phyloP scores from a whole-genome alignment of 768 basidiomycete genomes.

The Mycena maculata region DNA sequence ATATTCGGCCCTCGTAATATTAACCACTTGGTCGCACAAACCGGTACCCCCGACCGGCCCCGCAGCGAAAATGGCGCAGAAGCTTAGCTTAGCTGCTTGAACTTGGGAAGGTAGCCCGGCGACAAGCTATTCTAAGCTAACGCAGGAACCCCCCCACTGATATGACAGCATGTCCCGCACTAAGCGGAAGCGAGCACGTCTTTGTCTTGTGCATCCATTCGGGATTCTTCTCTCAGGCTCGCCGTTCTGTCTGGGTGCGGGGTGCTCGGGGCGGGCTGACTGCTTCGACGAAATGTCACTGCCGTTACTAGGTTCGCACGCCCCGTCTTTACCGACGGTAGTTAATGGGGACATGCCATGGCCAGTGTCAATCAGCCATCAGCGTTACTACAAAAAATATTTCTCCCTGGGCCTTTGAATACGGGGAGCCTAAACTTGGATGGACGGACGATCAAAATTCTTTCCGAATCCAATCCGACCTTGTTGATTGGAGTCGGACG shows the following conservation, averaged over 20 bases:
- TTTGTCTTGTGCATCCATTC: not conserved
- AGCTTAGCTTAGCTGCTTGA: too few species aligned
- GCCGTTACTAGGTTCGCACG: not conserved
- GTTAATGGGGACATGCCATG: slow-evolving; percentile 1
- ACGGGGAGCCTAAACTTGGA: too few species aligned
- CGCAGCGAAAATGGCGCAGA: slow-evolving; percentile 12
- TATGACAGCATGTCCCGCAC: not conserved
- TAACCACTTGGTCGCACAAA: not conserved
- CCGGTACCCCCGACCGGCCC: not conserved
- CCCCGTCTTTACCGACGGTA: not conserved
- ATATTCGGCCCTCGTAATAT: too few species aligned
- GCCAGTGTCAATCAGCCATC: not conserved
- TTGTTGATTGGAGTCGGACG: too few species aligned
- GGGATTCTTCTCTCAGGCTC: not conserved
- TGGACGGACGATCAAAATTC: too few species aligned
- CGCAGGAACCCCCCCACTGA: slow-evolving; percentile 14
- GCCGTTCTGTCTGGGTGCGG: not conserved
- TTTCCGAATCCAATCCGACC: too few species aligned
- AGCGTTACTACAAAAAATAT: too few species aligned
- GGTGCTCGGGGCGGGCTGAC: not conserved
- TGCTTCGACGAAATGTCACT: too few species aligned
- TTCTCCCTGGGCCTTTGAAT: too few species aligned
- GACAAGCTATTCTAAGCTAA: not conserved
- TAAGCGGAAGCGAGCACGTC: not conserved
- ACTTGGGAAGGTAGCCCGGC: not conserved